Base-by-base conservation (phyloP, 2,329 filamentous ascomycete genomes). In the Cladorrhinum sp. region DNA sequence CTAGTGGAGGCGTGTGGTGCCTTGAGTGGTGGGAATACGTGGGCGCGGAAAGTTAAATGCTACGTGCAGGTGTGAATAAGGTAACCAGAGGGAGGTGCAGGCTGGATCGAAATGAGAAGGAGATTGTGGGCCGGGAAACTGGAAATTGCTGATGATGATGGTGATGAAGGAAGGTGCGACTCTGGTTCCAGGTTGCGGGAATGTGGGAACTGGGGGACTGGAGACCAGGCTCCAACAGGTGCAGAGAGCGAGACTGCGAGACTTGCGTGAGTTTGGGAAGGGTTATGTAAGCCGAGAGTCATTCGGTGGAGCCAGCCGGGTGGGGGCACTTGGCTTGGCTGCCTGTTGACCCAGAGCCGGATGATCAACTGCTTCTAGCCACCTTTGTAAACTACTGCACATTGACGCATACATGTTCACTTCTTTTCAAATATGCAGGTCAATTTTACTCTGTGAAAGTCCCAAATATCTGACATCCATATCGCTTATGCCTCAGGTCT, bases 211-310 rank as follows among this genome's bases (percentile, higher is more conserved):
- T 28, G 42, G n/a, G n/a, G n/a, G n/a, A n/a, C n/a, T n/a, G n/a
- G n/a, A n/a, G n/a, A 46, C 42, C 42, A 46, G 42, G 42, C 42
- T 46, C 42, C 42, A 46, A 46, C 42, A 20, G n/a, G 42, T 21
- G 8, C 16, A 42, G 14, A 42, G 3, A 3, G 7, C 6, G 12
- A 5, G 36, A 16, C 12, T 16, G n/a, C n/a, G n/a, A n/a, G n/a
- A n/a, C n/a, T n/a, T n/a, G n/a, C n/a, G n/a, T n/a, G n/a, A n/a
- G n/a, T n/a, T n/a, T 12, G 16, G 10, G 24, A 16, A 10, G 61
- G 58, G 55, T 63, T 61, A 60, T 52, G 55, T 63, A 60, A 60
- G 18, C 20, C 57, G 28, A 55, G 62, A 60, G 59, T 64, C 62
- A 62, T 60, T 59, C 50, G 57, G 62, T 63, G 36, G 36, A 42